phyloP scores from a whole-genome alignment of 179 eudicot species.

The Nepenthes alata region DNA sequence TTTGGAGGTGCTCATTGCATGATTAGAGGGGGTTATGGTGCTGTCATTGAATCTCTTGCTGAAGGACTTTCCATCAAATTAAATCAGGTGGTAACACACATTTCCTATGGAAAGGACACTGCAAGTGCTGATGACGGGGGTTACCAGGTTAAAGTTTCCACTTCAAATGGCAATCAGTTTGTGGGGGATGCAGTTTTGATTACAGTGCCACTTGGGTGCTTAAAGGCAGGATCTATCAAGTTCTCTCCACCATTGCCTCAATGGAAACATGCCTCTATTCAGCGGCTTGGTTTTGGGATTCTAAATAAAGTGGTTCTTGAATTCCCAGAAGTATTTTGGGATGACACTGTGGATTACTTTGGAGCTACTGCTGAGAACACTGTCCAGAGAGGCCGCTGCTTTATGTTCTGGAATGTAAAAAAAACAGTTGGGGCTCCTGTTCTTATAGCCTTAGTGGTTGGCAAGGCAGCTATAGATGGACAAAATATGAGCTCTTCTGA shows the following conservation, averaged over 20 bases:
- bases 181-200: constrained; percentile 76
- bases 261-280: constrained; percentile 81
- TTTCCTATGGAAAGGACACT: constrained; percentile 35
- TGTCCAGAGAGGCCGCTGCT: constrained; percentile 71
- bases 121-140: constrained; percentile 20
- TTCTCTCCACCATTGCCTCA: constrained; percentile 82
- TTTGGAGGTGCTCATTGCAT: constrained; percentile 99
- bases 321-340: constrained; percentile 89
- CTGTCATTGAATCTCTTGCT: constrained; percentile 78
- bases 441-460: constrained; percentile 89
- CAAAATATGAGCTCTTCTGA: constrained; percentile 46
- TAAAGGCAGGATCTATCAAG: constrained; percentile 63
- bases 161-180: constrained; percentile 53
- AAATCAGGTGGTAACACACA: constrained; percentile 70
- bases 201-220: constrained; percentile 92
- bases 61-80: constrained; percentile 64
- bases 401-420: constrained; percentile 98
- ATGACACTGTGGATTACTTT: constrained; percentile 91
- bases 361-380: constrained; percentile 94
- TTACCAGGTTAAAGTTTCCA: constrained; percentile 56
- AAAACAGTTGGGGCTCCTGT: constrained; percentile 96
- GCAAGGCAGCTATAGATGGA: constrained; percentile 90
- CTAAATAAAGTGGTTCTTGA: constrained; percentile 89
- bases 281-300: constrained; percentile 90
- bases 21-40: constrained; percentile 95